Evolutionary conservation across 495 filamentous ascomycete species (phyloP).

Genomic region (Glutinoglossum americanum): DNA sequence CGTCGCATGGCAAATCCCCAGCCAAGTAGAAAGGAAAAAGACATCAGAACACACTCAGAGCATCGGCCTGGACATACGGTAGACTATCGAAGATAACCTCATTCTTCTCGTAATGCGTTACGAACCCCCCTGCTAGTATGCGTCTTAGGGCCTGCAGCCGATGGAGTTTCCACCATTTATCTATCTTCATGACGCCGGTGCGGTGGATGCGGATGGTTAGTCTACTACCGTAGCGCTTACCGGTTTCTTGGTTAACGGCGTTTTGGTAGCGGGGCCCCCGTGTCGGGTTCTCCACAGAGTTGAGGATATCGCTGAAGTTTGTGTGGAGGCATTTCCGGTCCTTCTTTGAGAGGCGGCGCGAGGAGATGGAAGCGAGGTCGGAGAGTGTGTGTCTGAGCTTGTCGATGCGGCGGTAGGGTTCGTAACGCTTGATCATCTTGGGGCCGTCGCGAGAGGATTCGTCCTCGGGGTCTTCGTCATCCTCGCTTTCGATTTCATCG

Average conservation of each 20-base stretch:
- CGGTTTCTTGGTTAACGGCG: conserved; percentile 50
- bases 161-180: conserved; percentile 79
- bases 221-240: conserved; percentile 53
- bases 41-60: not conserved
- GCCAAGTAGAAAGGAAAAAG: not conserved
- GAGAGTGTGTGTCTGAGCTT: conserved; percentile 26
- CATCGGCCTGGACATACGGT: conserved; percentile 17
- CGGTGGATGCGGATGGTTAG: conserved; percentile 55
- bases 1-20: not conserved
- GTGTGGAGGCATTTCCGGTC: conserved; percentile 57
- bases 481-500: conserved; percentile 28
- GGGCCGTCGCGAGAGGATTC: conserved; percentile 18
- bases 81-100: conserved; percentile 57
- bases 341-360: conserved; percentile 53
- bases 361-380: conserved; percentile 34
- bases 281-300: conserved; percentile 58
- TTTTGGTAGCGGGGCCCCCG: conserved; percentile 49
- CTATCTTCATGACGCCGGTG: conserved; percentile 53
- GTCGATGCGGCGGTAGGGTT: conserved; percentile 18
- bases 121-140: conserved; percentile 61
- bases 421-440: conserved; percentile 34
- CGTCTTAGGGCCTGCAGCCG: conserved; percentile 53
- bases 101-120: conserved; percentile 63
- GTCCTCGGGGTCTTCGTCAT: conserved; percentile 26
- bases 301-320: conserved; percentile 64